These are phyloP conservation scores for Gracilaria caudata DNA, from an alignment of 23 red algal species.

Conservation along the genomic window DNA sequence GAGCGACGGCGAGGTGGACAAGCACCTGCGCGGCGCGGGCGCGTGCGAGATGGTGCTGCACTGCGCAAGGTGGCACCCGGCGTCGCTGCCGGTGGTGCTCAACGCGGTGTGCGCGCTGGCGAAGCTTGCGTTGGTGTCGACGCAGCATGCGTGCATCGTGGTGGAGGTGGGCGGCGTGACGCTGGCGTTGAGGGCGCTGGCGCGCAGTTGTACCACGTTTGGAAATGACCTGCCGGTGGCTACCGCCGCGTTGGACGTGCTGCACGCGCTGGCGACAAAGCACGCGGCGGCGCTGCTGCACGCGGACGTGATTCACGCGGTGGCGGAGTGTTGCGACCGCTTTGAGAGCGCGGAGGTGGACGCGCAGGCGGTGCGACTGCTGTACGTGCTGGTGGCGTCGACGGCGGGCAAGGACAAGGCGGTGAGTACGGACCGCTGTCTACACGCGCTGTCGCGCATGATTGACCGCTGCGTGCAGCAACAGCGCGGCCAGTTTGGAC, in stretches of 20 bases:
- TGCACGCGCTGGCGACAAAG: not conserved
- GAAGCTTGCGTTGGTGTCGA: constrained; percentile 9
- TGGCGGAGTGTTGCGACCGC: constrained; percentile 30
- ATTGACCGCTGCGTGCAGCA: constrained; percentile 36
- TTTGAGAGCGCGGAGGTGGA: constrained; percentile 28
- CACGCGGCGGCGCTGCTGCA: constrained; percentile 1
- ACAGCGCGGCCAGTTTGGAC: not conserved
- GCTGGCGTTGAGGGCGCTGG: constrained; percentile 14
- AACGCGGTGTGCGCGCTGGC: constrained; percentile 33
- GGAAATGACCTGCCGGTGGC: constrained; percentile 31
- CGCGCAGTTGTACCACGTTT: constrained; percentile 26
- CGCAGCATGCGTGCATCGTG: constrained; percentile 30
- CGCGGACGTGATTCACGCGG: not conserved
- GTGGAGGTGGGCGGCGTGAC: constrained; percentile 16
- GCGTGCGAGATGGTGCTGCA: constrained; percentile 51
- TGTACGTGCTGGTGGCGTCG: constrained; percentile 1
- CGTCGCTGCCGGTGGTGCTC: constrained; percentile 28
- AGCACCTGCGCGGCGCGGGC: constrained; percentile 27
- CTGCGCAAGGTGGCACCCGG: constrained; percentile 21
- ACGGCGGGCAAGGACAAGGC: not conserved
- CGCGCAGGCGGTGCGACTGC: constrained; percentile 2
- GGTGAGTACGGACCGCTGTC: not conserved
- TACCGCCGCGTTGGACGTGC: constrained; percentile 22
- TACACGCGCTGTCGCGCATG: constrained; percentile 5
- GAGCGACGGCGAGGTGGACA: constrained; percentile 14